Conservation (phyloP, 352 stramenopile species). For the Elongisporangium undulatum region DNA sequence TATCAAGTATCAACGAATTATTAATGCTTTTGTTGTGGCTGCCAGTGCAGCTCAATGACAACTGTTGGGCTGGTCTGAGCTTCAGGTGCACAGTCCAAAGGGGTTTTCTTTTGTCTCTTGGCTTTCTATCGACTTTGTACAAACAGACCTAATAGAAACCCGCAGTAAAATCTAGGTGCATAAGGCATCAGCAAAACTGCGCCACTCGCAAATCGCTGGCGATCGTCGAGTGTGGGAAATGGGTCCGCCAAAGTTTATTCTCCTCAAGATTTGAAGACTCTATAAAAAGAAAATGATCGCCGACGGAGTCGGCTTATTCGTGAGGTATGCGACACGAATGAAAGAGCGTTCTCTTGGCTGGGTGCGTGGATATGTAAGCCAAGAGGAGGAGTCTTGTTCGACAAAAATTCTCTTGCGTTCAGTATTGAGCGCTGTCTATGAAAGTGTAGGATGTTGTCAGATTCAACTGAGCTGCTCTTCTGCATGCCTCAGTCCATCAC, state of each 20-base stretch:
- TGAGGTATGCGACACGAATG: background rate
- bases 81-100: too few species aligned
- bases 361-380: background rate
- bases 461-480: background rate
- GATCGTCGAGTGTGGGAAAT: background rate
- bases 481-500: background rate
- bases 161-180: background rate
- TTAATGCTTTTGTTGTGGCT: background rate
- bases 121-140: too few species aligned
- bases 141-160: too few species aligned
- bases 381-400: background rate
- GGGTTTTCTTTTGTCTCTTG: too few species aligned
- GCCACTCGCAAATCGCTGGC: background rate
- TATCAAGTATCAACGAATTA: background rate
- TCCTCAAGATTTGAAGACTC: background rate
- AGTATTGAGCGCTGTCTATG: background rate
- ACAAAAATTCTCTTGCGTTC: background rate
- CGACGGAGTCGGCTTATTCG: background rate
- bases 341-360: background rate
- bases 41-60: too few species aligned
- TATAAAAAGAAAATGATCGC: background rate
- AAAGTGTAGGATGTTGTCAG: background rate
- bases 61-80: background rate
- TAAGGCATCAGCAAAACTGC: background rate
- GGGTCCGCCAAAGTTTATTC: background rate